These are phyloP conservation scores for Pilobolus umbonatus DNA, from an alignment of 192 early-diverging fungal genomes.

Conservation along the genomic window DNA sequence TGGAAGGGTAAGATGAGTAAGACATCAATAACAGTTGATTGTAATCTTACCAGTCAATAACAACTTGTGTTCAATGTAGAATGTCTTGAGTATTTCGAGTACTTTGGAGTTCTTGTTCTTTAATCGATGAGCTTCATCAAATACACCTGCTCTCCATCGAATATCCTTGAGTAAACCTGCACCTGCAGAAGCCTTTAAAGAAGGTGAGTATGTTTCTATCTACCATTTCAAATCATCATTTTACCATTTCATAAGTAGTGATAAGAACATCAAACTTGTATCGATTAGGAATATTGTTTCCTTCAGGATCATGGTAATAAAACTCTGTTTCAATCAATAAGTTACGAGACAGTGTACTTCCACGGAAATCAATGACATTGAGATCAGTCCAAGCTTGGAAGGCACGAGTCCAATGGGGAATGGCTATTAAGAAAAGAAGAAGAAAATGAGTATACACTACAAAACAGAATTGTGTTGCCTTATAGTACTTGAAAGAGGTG, in stretches of 20 bases:
- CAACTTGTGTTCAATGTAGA: slow-evolving; percentile 71
- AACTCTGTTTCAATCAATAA: slow-evolving; percentile 81
- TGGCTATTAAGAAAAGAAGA: slow-evolving; percentile 1
- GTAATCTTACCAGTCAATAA: slow-evolving; percentile 60
- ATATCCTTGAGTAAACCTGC: slow-evolving; percentile 67
- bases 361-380: slow-evolving; percentile 73
- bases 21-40: neutral
- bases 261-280: slow-evolving; percentile 62
- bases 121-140: slow-evolving; percentile 84
- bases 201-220: slow-evolving; percentile 40
- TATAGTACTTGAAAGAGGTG: slow-evolving; percentile 47
- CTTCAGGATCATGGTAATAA: slow-evolving; percentile 57
- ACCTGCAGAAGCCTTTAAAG: slow-evolving; percentile 41
- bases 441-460: neutral
- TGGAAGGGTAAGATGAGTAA: too few species aligned
- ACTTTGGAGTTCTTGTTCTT: slow-evolving; percentile 84
- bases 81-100: slow-evolving; percentile 67
- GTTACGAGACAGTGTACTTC: slow-evolving; percentile 61
- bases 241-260: slow-evolving; percentile 55
- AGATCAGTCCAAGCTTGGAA: slow-evolving; percentile 71
- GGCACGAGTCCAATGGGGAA: slow-evolving; percentile 64
- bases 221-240: slow-evolving; percentile 26
- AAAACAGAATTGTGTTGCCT: neutral
- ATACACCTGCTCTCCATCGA: slow-evolving; percentile 63
- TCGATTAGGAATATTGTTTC: slow-evolving; percentile 40